Percentiles rank a stretch among this genome's conserved stretches.
phyloP scores from a whole-genome alignment of 2,329 filamentous ascomycete genomes.

The Pseudogymnoascus sp. region DNA sequence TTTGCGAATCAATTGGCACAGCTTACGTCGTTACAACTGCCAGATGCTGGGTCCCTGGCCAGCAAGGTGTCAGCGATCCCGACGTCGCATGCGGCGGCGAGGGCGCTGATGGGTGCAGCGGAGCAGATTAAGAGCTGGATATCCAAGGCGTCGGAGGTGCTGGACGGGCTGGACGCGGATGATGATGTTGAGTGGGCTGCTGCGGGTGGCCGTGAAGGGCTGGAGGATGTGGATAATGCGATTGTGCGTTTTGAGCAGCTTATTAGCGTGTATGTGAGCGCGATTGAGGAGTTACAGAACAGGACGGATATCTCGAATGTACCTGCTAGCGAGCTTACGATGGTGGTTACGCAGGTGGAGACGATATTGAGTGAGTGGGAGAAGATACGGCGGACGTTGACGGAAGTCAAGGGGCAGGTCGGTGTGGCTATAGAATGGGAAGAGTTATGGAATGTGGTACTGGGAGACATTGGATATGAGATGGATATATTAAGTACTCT shows the following conservation, averaged over 20 bases:
- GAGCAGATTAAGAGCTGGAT: conserved; percentile 95
- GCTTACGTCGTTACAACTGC: conserved; percentile 80
- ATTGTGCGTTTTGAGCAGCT: conserved; percentile 80
- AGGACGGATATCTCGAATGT: conserved; percentile 69
- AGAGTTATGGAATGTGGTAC: conserved; percentile 86
- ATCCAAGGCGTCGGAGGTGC: conserved; percentile 79
- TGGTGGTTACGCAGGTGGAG: conserved; percentile 83
- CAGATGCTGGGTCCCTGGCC: conserved; percentile 75
- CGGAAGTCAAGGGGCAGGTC: conserved; percentile 77
- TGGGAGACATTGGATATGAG: conserved; percentile 88
- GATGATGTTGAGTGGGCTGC: conserved; percentile 99
- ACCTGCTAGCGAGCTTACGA: conserved; percentile 60
- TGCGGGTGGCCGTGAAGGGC: conserved; percentile 70
- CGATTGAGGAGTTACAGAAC: conserved; percentile 84
- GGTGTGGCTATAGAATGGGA: conserved; percentile 99
- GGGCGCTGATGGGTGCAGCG: conserved; percentile 74
- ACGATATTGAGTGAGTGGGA: conserved; percentile 76
- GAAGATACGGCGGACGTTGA: conserved; percentile 68
- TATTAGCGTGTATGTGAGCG: conserved; percentile 84
- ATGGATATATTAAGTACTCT: conserved; percentile 70
- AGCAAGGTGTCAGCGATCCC: conserved; percentile 77
- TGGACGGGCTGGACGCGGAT: conserved; percentile 76
- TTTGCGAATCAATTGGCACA: conserved; percentile 91
- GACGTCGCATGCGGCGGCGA: conserved; percentile 74
- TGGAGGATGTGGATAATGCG: conserved; percentile 64